phyloP scores from a whole-genome alignment of 768 basidiomycete genomes.

The Leccinum sublutescens region DNA sequence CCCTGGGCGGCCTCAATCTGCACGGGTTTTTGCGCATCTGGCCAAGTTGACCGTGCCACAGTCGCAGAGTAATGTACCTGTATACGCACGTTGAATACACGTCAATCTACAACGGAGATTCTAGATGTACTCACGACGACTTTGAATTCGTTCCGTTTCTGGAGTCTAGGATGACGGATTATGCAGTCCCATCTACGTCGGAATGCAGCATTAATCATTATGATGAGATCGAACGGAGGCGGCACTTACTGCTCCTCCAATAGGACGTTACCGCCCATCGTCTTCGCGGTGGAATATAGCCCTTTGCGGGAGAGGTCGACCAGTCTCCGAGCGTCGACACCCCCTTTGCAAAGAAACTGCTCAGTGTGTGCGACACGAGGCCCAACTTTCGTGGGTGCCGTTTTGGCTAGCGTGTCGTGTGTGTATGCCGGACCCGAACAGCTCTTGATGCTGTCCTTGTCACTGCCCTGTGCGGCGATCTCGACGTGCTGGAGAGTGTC shows the following conservation, averaged over 20 bases:
- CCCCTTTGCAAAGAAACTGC: constrained; percentile 35
- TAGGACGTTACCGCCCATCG: constrained; percentile 37
- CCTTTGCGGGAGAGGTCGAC: constrained; percentile 34
- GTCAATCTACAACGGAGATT: constrained; percentile 8
- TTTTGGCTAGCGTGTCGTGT: constrained; percentile 24
- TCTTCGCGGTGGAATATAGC: constrained; percentile 32
- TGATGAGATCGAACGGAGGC: constrained; percentile 16
- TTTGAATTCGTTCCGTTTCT: constrained; percentile 33
- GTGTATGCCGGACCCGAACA: constrained; percentile 35
- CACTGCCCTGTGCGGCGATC: constrained; percentile 18
- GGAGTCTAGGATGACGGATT: constrained; percentile 32
- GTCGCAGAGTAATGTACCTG: constrained; percentile 37
- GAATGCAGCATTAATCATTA: constrained; percentile 16
- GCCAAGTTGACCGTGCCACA: constrained; percentile 35
- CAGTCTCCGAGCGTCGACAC: constrained; percentile 35
- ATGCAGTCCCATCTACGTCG: constrained; percentile 36
- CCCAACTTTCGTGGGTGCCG: constrained; percentile 27
- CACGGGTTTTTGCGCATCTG: constrained; percentile 39
- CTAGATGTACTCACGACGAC: constrained; percentile 29
- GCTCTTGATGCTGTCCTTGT: constrained; percentile 30
- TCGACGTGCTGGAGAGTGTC: constrained; percentile 22
- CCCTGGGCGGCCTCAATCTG: constrained; percentile 36
- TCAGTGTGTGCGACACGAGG: constrained; percentile 37
- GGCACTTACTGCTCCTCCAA: constrained; percentile 36
- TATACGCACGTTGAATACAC: constrained; percentile 10